Percentiles rank a stretch among this genome's conserved stretches.
phyloP scores from a whole-genome alignment of 768 basidiomycete genomes.

The Nidularia sp. region DNA sequence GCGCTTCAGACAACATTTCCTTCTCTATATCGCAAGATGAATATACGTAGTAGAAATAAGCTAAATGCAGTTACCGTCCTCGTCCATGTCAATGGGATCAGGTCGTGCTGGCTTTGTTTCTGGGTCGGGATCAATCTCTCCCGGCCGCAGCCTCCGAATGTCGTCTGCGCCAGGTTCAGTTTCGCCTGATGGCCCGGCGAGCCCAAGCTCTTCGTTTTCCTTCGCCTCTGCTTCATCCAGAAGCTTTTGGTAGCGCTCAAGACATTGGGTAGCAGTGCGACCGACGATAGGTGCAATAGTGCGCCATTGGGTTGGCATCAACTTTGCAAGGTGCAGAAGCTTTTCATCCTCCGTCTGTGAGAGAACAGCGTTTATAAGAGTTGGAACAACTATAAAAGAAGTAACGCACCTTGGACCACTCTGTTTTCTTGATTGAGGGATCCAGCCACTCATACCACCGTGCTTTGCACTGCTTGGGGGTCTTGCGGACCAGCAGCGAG shows the following conservation, averaged over 20 bases:
- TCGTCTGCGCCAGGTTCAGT: slow-evolving; percentile 89
- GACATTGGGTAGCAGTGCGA: slow-evolving; percentile 93
- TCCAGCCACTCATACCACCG: slow-evolving; percentile 99
- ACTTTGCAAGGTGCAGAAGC: slow-evolving; percentile 91
- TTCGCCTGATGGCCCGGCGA: slow-evolving; percentile 81
- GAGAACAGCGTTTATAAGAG: not conserved
- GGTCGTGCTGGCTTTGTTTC: slow-evolving; percentile 98
- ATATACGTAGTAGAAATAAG: not conserved
- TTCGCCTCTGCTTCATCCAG: slow-evolving; percentile 96
- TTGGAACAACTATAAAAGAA: not conserved
- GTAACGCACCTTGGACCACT: slow-evolving; percentile 89
- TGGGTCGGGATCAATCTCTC: slow-evolving; percentile 98
- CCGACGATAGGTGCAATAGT: slow-evolving; percentile 99
- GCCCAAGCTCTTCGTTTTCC: slow-evolving; percentile 91
- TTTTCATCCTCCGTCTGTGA: slow-evolving; percentile 95
- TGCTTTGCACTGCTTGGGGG: slow-evolving; percentile 98
- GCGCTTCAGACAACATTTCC: slow-evolving; percentile 99
- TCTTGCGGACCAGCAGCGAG: slow-evolving; percentile 94
- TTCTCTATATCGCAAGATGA: slow-evolving; percentile 58
- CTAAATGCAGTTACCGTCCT: slow-evolving; percentile 66
- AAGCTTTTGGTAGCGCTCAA: slow-evolving; percentile 97
- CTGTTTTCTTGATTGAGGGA: slow-evolving; percentile 99
- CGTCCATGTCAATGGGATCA: slow-evolving; percentile 99
- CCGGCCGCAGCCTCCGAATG: slow-evolving; percentile 81
- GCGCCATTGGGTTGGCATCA: slow-evolving; percentile 99